A percentile compares a stretch with the other conserved stretches of the same genome.
phyloP scores from a whole-genome alignment of 2,329 filamentous ascomycete genomes.

The Penicillium sclerotigenum region DNA sequence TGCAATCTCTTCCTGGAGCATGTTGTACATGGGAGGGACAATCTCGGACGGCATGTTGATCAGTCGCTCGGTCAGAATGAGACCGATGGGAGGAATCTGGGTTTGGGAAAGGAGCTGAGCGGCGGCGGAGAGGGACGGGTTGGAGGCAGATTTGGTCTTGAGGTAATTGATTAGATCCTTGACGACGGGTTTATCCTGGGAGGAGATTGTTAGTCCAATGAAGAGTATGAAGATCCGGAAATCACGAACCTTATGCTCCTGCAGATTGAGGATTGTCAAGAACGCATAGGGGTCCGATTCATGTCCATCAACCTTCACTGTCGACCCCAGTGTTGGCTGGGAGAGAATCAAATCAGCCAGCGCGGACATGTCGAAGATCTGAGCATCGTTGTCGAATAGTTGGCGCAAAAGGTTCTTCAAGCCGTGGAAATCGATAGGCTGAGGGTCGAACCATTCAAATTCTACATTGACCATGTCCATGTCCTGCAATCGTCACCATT shows the following conservation, averaged over 20 bases:
- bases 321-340: conserved; percentile 85
- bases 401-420: conserved; percentile 86
- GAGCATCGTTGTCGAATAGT: conserved; percentile 82
- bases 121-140: conserved; percentile 56
- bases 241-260: conserved; percentile 61
- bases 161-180: conserved; percentile 71
- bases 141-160: conserved; percentile 51
- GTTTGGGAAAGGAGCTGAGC: conserved; percentile 56
- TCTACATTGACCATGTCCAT: conserved; percentile 91
- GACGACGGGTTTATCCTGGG: conserved; percentile 65
- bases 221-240: background rate
- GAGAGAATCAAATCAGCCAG: conserved; percentile 82
- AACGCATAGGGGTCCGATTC: conserved; percentile 91
- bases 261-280: conserved; percentile 79
- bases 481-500: conserved; percentile 56
- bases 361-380: conserved; percentile 81
- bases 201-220: background rate
- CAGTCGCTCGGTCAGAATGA: conserved; percentile 86
- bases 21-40: conserved; percentile 87
- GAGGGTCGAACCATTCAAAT: conserved; percentile 98
- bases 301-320: conserved; percentile 94
- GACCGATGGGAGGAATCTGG: conserved; percentile 63
- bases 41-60: conserved; percentile 97
- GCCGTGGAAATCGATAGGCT: conserved; percentile 90
- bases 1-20: conserved; percentile 87